Evolutionary conservation across 2,329 filamentous ascomycete species (phyloP).

Genomic region (Phyllosticta paracitricarpa): DNA sequence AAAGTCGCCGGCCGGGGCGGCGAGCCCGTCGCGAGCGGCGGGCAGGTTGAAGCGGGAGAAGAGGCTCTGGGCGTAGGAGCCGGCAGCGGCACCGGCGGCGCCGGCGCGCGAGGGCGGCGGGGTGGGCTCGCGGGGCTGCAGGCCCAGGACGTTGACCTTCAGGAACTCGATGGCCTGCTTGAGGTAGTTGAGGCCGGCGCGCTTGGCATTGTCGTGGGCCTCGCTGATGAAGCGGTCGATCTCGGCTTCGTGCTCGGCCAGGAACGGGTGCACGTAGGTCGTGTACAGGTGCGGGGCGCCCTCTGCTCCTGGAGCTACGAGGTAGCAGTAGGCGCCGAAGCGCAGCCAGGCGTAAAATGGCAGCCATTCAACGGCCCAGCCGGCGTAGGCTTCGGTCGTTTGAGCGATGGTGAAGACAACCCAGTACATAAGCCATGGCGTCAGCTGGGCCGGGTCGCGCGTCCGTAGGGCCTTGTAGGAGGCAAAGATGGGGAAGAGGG

Average conservation of each 20-base stretch:
- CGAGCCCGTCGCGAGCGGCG: slow-evolving; percentile 38
- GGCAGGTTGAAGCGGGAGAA: slow-evolving; percentile 83
- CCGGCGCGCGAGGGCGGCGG: slow-evolving; percentile 34
- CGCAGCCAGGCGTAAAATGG: slow-evolving; percentile 93
- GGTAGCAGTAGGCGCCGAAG: slow-evolving; percentile 78
- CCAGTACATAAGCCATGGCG: slow-evolving; percentile 99
- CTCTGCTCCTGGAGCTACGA: slow-evolving; percentile 95
- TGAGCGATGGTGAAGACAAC: slow-evolving; percentile 77
- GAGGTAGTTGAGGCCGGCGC: slow-evolving; percentile 56
- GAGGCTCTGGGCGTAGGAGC: slow-evolving; percentile 64
- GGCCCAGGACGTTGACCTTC: slow-evolving; percentile 68
- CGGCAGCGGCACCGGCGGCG: slow-evolving; percentile 33
- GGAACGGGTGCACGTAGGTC: slow-evolving; percentile 75
- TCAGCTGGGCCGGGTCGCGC: slow-evolving; percentile 75
- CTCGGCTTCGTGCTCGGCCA: slow-evolving; percentile 72
- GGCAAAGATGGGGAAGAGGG: slow-evolving; percentile 90
- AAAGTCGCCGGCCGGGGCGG: slow-evolving; percentile 52
- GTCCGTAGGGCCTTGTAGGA: slow-evolving; percentile 97
- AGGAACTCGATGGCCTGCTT: slow-evolving; percentile 43
- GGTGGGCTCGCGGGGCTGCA: slow-evolving; percentile 50
- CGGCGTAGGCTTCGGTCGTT: slow-evolving; percentile 76
- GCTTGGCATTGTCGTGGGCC: slow-evolving; percentile 66
- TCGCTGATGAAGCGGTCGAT: slow-evolving; percentile 86
- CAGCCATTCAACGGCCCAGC: slow-evolving; percentile 81
- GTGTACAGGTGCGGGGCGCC: slow-evolving; percentile 82